Conservation (phyloP, 768 basidiomycete genomes). For the Terana coerulea region DNA sequence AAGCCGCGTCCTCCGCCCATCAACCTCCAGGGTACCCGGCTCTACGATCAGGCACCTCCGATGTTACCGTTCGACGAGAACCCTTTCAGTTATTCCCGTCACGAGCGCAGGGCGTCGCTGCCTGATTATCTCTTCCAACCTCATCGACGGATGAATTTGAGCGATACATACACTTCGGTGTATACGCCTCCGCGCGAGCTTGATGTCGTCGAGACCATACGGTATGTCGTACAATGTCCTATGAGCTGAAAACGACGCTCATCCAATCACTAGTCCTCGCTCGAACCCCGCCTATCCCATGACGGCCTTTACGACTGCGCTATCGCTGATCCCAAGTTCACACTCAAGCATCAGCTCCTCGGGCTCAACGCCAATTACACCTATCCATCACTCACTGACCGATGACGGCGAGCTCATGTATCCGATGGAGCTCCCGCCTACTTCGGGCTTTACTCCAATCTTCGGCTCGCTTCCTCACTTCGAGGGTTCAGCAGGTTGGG, state of each 20-base stretch:
- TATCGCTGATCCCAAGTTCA: slow-evolving; percentile 7
- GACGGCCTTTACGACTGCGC: slow-evolving; percentile 7
- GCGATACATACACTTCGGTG: neutral
- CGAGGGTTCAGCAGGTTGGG: neutral
- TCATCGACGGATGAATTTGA: neutral
- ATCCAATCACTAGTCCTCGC: neutral
- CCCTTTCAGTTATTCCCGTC: neutral
- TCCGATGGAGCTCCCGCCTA: neutral
- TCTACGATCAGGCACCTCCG: neutral
- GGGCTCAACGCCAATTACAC: slow-evolving; percentile 16
- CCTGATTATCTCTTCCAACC: slow-evolving; percentile 4
- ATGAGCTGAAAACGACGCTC: too few species aligned
- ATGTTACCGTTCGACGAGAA: neutral
- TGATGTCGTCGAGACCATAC: slow-evolving; percentile 2
- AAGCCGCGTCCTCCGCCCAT: slow-evolving; percentile 1
- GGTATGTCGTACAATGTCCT: neutral
- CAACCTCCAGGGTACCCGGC: slow-evolving; percentile 1
- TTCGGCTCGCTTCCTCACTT: neutral
- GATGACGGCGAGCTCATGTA: slow-evolving; percentile 8
- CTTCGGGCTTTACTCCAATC: neutral
- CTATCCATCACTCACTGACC: slow-evolving; percentile 6
- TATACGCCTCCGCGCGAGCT: slow-evolving; percentile 2
- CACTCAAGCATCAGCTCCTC: slow-evolving; percentile 14
- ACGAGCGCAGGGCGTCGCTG: slow-evolving; percentile 7
- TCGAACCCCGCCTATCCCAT: neutral